A percentile compares a stretch with the other conserved stretches of the same genome.
phyloP scores from a whole-genome alignment of 352 stramenopile species.

The Phytophthora boehmeriae region DNA sequence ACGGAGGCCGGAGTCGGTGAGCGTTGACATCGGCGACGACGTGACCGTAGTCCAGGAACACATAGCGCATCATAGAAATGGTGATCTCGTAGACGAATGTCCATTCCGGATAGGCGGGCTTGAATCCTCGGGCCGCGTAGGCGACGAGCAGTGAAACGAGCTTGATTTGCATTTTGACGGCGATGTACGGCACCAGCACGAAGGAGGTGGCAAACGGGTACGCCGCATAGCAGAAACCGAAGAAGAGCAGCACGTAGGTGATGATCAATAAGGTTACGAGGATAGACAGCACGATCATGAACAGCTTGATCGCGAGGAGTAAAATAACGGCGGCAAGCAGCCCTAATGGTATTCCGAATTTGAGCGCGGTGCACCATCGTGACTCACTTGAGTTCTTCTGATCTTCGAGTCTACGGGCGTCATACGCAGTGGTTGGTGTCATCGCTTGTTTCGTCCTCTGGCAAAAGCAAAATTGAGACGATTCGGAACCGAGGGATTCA shows the following conservation, averaged over 20 bases:
- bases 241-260: constrained; percentile 23
- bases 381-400: not conserved
- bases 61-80: constrained; percentile 40
- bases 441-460: not conserved
- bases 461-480: not conserved
- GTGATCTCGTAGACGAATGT: constrained; percentile 43
- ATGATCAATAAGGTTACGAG: not conserved
- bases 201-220: constrained; percentile 28
- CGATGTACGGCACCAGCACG: constrained; percentile 27
- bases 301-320: constrained; percentile 13
- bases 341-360: not conserved
- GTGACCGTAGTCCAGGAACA: constrained; percentile 41
- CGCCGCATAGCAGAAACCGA: constrained; percentile 22
- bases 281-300: constrained; percentile 7
- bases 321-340: not conserved
- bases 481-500: not conserved
- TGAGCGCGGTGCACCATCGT: not conserved
- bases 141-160: constrained; percentile 21
- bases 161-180: constrained; percentile 33
- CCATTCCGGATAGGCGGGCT: constrained; percentile 40
- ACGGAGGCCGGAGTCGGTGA: constrained; percentile 31
- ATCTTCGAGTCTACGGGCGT: not conserved
- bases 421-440: not conserved
- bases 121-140: constrained; percentile 25
- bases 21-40: constrained; percentile 31